A percentile compares a stretch with the other conserved stretches of the same genome.
These are phyloP conservation scores for Penicillium sp. DNA, from an alignment of 2,329 filamentous ascomycete species.

Conservation along the genomic window DNA sequence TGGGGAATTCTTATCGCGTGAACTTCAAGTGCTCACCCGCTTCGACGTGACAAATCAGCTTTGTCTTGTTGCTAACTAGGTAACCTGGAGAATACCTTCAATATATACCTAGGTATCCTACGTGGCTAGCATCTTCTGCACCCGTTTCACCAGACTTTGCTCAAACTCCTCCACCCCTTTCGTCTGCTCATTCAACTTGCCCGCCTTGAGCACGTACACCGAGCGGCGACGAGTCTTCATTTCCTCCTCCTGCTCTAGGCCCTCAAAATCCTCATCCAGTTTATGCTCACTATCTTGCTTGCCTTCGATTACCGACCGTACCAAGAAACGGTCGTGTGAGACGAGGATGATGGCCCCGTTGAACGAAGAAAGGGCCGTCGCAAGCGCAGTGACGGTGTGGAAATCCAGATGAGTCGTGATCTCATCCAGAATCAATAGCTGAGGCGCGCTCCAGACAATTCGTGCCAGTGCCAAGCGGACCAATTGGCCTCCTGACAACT, in stretches of 20 bases:
- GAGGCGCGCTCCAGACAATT: constrained; percentile 63
- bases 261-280: constrained; percentile 44
- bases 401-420: constrained; percentile 82
- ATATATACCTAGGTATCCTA: background rate
- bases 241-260: constrained; percentile 41
- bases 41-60: background rate
- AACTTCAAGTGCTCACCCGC: constrained; percentile 4
- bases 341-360: constrained; percentile 71
- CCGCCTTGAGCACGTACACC: constrained; percentile 58
- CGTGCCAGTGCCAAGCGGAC: constrained; percentile 62
- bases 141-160: constrained; percentile 56
- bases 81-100: too few species aligned
- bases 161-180: constrained; percentile 64
- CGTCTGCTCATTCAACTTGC: constrained; percentile 52
- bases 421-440: constrained; percentile 71
- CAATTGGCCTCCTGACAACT: constrained; percentile 74
- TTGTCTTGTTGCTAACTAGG: too few species aligned
- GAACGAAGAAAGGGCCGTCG: constrained; percentile 61
- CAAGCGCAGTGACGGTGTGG: constrained; percentile 68
- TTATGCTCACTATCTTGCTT: constrained; percentile 39
- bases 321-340: constrained; percentile 77
- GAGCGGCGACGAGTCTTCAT: constrained; percentile 45
- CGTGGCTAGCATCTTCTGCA: constrained; percentile 41
- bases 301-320: constrained; percentile 67
- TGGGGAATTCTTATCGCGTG: constrained; percentile 9